Evolutionary conservation across 352 stramenopile genomes (phyloP).

Genomic region (Phytopythium delawarense): DNA sequence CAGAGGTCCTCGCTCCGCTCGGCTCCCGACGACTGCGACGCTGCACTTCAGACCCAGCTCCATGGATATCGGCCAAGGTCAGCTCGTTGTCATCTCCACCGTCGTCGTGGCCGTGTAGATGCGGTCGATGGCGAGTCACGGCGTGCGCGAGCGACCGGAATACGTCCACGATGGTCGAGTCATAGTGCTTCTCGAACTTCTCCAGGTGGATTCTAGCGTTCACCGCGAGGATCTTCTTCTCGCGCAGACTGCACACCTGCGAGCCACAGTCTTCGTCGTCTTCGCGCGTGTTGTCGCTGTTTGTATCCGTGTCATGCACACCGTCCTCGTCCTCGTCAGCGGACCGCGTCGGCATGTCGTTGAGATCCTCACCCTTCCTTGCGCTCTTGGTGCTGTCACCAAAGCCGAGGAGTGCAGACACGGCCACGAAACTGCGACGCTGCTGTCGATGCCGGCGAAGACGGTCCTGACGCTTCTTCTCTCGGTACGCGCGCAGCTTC

Average conservation of each 20-base stretch:
- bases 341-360: constrained; percentile 3
- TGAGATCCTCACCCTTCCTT: constrained; percentile 7
- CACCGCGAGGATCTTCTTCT: constrained; percentile 54
- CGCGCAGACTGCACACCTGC: constrained; percentile 39
- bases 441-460: constrained; percentile 19
- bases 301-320: constrained; percentile 16
- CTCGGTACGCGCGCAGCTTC: constrained; percentile 44
- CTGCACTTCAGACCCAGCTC: neutral
- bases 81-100: neutral
- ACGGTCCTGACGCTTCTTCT: constrained; percentile 41
- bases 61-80: neutral
- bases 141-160: constrained; percentile 43
- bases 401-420: neutral
- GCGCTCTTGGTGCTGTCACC: neutral
- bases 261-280: constrained; percentile 14
- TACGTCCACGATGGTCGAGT: constrained; percentile 54
- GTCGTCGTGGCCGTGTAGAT: neutral
- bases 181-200: constrained; percentile 56
- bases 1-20: neutral
- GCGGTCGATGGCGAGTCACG: constrained; percentile 15
- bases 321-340: constrained; percentile 7
- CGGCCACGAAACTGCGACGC: constrained; percentile 28
- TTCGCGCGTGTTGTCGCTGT: constrained; percentile 11
- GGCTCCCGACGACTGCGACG: neutral
- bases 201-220: constrained; percentile 48